phyloP scores from a whole-genome alignment of 2,329 filamentous ascomycete species.

The Aspergillus unguis region DNA sequence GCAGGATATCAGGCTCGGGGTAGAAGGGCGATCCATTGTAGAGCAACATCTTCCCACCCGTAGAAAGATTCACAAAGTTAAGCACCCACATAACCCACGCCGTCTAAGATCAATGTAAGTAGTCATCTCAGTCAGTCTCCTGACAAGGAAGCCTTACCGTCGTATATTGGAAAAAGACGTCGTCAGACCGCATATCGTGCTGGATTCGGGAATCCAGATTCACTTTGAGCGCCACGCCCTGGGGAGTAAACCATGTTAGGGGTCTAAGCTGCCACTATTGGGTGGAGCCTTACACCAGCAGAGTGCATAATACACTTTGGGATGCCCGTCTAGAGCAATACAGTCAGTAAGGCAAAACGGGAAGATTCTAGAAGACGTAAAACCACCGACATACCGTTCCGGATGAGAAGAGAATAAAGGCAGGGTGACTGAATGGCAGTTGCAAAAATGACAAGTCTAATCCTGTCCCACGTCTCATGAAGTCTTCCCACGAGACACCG shows the following conservation, averaged over 20 bases:
- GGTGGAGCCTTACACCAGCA: background rate
- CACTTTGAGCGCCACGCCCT: background rate
- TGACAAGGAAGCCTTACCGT: background rate
- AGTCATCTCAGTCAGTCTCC: background rate
- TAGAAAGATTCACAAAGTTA: background rate
- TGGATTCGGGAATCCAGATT: background rate
- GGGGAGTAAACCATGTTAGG: background rate
- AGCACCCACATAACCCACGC: background rate
- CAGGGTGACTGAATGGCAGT: background rate
- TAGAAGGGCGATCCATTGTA: background rate
- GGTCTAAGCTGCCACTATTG: background rate
- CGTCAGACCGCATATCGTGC: background rate
- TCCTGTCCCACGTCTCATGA: background rate
- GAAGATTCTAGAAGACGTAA: background rate
- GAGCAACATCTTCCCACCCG: background rate
- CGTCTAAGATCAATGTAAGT: background rate
- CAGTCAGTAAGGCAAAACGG: background rate
- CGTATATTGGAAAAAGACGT: background rate
- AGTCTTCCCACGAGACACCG: background rate
- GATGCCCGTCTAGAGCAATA: background rate
- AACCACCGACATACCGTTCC: background rate
- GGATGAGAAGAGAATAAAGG: background rate
- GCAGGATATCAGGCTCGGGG: background rate
- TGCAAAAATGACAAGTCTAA: background rate
- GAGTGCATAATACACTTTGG: background rate